Base-by-base conservation (phyloP, 1,284 basidiomycete species). In the Volvariella volvacea region DNA sequence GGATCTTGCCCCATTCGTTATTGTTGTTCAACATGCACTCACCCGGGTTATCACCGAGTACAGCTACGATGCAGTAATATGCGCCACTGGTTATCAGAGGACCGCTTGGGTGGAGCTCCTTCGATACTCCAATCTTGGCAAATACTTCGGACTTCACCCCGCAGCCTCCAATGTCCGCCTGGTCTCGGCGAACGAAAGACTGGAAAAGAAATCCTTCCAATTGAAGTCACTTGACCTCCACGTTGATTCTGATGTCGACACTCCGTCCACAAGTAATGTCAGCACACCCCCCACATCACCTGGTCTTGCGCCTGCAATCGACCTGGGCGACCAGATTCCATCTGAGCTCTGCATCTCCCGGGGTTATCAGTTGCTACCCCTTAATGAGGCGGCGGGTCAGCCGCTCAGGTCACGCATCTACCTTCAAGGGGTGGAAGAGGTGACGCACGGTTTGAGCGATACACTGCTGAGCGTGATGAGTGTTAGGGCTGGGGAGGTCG, bases 61-160 rank as follows among this genome's bases (percentile, higher is more conserved):
- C 28, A 59, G 59, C 17, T 80, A 78, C 56, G 73, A 79, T 50
- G 65, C 60, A n/a, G 57, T 80, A 50, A 57, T 80, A 44, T 74
- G 73, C 52, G 78, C 74, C 3, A 80, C 78, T 8, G 78, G 78
- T 7, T 80, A 80, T 54, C 68, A 76, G 43, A 68, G 78, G 31
- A 65, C 64, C n/a, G 58, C 63, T 2, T 77, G 74, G 74, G 50
- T 69, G 40, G 58, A 65, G n/a, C 58, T 78, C 42, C 60, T 76
- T 47, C 62, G 64, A 17, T 51, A 61, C 22, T 73, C 73, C n/a
- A 60, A 62, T 33, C 55, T 77, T 41, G 71, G 66, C 8, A 62
- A 65, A 50, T 52, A 64, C 43, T 73, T 71, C 42, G 71, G 68
- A 9, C 58, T 74, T 22, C 54, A 63, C 40, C 37, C 48, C 17